Percentiles rank a stretch among this genome's conserved stretches.
These are phyloP conservation scores for Ceratonia siliqua DNA, from an alignment of 306 rosid species.

Conservation along the genomic window DNA sequence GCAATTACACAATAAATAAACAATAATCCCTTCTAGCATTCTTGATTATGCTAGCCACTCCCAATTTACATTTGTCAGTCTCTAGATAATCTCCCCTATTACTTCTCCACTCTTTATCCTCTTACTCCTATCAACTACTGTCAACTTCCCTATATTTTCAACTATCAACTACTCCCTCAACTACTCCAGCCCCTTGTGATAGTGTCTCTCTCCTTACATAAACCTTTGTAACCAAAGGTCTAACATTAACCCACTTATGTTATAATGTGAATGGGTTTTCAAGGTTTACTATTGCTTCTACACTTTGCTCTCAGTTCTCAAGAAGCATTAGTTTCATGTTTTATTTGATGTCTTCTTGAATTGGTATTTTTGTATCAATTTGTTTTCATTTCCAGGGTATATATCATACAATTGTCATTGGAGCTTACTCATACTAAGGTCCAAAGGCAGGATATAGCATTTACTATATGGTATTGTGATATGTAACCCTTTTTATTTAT, in stretches of 20 bases:
- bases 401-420: slow-evolving; percentile 79
- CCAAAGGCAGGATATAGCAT: slow-evolving; percentile 94
- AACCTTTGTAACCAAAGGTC: too few species aligned
- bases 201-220: too few species aligned
- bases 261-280: slow-evolving; percentile 71
- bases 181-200: too few species aligned
- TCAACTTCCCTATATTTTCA: too few species aligned
- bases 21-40: too few species aligned
- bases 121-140: too few species aligned
- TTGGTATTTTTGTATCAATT: background rate
- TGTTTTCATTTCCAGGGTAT: slow-evolving; percentile 65
- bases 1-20: too few species aligned
- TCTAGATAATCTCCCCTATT: too few species aligned
- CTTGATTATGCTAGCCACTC: too few species aligned
- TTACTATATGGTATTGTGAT: slow-evolving; percentile 74
- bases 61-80: too few species aligned
- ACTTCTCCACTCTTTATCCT: too few species aligned
- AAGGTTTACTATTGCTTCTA: slow-evolving; percentile 48
- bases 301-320: background rate
- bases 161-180: too few species aligned
- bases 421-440: slow-evolving; percentile 97
- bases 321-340: background rate
- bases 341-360: slow-evolving; percentile 1
- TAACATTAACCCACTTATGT: slow-evolving; percentile 59
- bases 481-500: background rate